Base-by-base conservation (phyloP, 345 rosid species). In the Brassica juncea region DNA sequence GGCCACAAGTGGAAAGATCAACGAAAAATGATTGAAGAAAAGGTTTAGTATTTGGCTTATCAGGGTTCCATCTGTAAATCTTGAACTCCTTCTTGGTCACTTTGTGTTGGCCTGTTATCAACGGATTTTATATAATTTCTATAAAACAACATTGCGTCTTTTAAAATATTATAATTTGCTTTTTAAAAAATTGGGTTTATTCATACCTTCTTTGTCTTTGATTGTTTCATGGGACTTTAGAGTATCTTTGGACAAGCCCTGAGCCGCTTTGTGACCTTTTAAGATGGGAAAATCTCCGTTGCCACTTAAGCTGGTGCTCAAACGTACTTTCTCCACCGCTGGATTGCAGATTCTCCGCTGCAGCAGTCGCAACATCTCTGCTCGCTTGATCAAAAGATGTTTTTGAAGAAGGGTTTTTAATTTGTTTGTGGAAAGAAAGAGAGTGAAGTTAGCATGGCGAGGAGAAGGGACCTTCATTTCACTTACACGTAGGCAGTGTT, bases 21-120 rank as follows among this genome's bases (percentile, higher is more conserved):
- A 93, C 68, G 9, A 62, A 73, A 80, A 63, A 88, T 58, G 93
- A 86, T 28, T 88, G 92, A 49, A 91, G 92, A 75, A 61, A 86
- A 5, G 94, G 94, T 71, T 83, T 92, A 32, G 23, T 65, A 77
- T 78, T 73, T 42, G 87, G 92, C 66, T 70, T 67, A 21, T 87
- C 87, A 71, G 93, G 90, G 73, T 64, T 87, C 90, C 90, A 89
- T 79, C 93, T 72, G 11, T 87, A 89, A 15, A 89, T 87, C 75
- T 65, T 88, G 74, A 93, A 91, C 86, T 91, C 94, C 47, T 87
- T 90, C 5, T 44, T 73, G 6, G 65, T 52, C 44, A 30, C 73
- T 76, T 58, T 66, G 68, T 68, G 19, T 30, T 66, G 83, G 57
- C 73, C 73, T 83, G 25, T 74, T 71, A 55, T 27, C 44, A 54